phyloP scores from a whole-genome alignment of 2,329 filamentous ascomycete genomes.

The Rosellinia necatrix region DNA sequence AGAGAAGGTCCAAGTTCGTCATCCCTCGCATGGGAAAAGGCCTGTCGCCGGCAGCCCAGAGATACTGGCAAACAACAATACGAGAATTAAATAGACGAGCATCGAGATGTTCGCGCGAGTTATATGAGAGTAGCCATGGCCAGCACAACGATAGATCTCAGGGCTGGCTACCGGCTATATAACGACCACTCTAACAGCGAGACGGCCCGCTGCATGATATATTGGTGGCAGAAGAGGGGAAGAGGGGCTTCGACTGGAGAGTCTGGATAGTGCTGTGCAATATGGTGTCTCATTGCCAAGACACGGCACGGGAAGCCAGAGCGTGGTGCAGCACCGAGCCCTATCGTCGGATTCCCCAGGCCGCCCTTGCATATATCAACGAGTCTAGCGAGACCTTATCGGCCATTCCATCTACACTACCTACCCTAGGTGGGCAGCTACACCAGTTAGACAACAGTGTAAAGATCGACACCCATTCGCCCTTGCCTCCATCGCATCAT shows the following conservation, averaged over 20 bases:
- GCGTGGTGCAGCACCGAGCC: slow-evolving; percentile 14
- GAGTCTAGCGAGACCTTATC: not conserved
- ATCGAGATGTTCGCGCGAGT: not conserved
- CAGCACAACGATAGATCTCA: not conserved
- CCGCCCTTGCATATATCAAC: slow-evolving; percentile 18
- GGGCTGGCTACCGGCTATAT: slow-evolving; percentile 16
- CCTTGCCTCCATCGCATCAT: not conserved
- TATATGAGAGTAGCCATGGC: slow-evolving; percentile 1
- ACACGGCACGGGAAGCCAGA: slow-evolving; percentile 25
- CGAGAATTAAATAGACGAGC: not conserved
- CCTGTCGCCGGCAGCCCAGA: too few species aligned
- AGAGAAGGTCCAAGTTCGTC: too few species aligned
- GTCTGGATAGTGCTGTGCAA: too few species aligned
- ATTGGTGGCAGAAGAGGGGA: not conserved
- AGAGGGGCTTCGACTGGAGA: too few species aligned
- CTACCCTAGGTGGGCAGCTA: too few species aligned
- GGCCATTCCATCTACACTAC: not conserved
- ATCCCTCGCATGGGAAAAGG: not conserved
- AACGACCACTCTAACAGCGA: slow-evolving; percentile 1
- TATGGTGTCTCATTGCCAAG: slow-evolving; percentile 27
- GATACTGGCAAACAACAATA: too few species aligned
- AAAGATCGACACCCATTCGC: slow-evolving; percentile 16
- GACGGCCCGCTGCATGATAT: slow-evolving; percentile 15
- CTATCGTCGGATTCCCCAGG: slow-evolving; percentile 19
- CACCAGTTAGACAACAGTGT: not conserved